phyloP scores from a whole-genome alignment of 2,329 filamentous ascomycete genomes.

The Phialocephala subalpina region DNA sequence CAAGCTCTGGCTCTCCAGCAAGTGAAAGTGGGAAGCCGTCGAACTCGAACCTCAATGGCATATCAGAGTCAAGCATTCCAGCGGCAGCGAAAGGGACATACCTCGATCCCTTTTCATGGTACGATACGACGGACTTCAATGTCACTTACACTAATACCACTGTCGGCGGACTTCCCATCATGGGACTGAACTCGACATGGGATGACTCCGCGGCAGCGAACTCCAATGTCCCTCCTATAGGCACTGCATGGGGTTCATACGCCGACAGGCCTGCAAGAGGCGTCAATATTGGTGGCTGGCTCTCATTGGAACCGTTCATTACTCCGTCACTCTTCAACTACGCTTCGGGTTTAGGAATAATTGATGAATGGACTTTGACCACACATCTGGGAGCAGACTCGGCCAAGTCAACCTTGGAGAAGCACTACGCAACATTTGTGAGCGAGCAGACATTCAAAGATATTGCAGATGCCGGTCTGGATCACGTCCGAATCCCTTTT shows the following conservation, averaged over 20 bases:
- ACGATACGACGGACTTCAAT: slow-evolving; percentile 90
- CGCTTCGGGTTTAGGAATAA: slow-evolving; percentile 61
- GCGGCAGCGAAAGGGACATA: slow-evolving; percentile 74
- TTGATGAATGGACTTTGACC: slow-evolving; percentile 89
- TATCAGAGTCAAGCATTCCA: slow-evolving; percentile 59
- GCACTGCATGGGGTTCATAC: slow-evolving; percentile 80
- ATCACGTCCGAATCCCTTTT: slow-evolving; percentile 96
- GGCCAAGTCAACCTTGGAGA: slow-evolving; percentile 75
- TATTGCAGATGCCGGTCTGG: slow-evolving; percentile 86
- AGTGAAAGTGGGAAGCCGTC: slow-evolving; percentile 34
- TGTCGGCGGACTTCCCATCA: slow-evolving; percentile 87
- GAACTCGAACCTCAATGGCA: slow-evolving; percentile 58
- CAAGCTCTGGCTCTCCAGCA: slow-evolving; percentile 22
- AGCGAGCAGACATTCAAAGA: slow-evolving; percentile 84
- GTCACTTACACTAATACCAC: slow-evolving; percentile 88
- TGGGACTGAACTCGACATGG: slow-evolving; percentile 87
- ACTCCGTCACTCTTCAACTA: slow-evolving; percentile 89
- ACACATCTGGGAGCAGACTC: slow-evolving; percentile 71
- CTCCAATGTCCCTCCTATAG: slow-evolving; percentile 78
- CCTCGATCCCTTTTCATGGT: slow-evolving; percentile 91
- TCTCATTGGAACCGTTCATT: slow-evolving; percentile 94
- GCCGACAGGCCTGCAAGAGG: slow-evolving; percentile 82
- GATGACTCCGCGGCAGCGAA: slow-evolving; percentile 85
- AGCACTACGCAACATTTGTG: slow-evolving; percentile 91
- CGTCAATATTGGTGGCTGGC: slow-evolving; percentile 93